Evolutionary conservation across 2,329 filamentous ascomycete species (phyloP), one percentile per base, ranked within the genome.

Genomic region (Claviceps digitariae): DNA sequence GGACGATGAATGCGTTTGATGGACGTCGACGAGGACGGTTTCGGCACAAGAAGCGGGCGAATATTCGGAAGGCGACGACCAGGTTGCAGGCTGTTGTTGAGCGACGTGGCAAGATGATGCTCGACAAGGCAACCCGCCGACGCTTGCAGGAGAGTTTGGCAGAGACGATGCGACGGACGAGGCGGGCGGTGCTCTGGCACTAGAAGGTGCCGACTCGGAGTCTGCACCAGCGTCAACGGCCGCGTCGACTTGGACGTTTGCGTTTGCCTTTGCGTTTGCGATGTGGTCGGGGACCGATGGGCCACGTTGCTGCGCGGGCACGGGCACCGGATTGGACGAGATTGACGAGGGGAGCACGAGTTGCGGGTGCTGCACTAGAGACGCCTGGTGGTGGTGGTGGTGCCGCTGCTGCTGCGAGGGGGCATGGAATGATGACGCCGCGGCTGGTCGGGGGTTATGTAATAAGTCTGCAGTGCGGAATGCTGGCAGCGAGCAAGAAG

Each of bases 401-500:
- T 56, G 56, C 52, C 51, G 45, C 52, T 53, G 53, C 54, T 52
- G 56, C 48, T 57, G 54, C 45, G 56, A 56, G 55, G 57, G 53
- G 54, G 48, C 9, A 8, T 9, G 31, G 31, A 34, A 50, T 52
- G 59, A 57, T 56, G 57, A 59, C 57, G 55, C 54, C 57, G 61
- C 53, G 54, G 59, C 41, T n/a, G 41, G 56, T 48, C 50, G 60
- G 56, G 54, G 69, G 53, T 66, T n/a, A n/a, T n/a, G n/a, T n/a
- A n/a, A 67, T 52, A 74, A 66, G 65, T 79, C 76, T 58, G 70
- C 73, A 61, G 77, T 76, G 55, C 76, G 76, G 63, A 75, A 78
- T 23, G 76, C 71, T 29, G 77, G 76, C 58, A 79, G 66, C 60
- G 79, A 79, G 56, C 76, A 79, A 41, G 75, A 73, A 61, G 72